A percentile compares a stretch with the other conserved stretches of the same genome.
phyloP scores from a whole-genome alignment of 1,139 yeast species.

The Suhomyces bokatorum region DNA sequence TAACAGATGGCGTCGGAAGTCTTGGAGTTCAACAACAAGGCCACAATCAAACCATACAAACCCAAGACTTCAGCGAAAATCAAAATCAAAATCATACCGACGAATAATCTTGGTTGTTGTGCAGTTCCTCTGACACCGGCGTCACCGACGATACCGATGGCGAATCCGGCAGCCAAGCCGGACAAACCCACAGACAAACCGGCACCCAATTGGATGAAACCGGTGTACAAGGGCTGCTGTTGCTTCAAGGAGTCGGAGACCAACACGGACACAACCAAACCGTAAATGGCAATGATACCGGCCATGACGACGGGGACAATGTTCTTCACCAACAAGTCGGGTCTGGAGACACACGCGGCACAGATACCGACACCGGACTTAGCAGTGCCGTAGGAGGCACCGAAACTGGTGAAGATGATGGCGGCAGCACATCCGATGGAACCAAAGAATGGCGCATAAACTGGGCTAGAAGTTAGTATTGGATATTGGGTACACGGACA shows the following conservation, averaged over 20 bases:
- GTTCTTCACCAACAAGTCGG: conserved; percentile 86
- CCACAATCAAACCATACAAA: conserved; percentile 95
- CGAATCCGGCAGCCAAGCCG: conserved; percentile 96
- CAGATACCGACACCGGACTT: conserved; percentile 99
- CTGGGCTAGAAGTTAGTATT: conserved; percentile 54
- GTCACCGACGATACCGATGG: conserved; percentile 98
- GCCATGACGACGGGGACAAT: conserved; percentile 98
- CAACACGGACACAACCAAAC: conserved; percentile 93
- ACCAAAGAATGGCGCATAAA: conserved; percentile 91
- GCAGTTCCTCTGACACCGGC: conserved; percentile 98
- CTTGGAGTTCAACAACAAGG: conserved; percentile 93
- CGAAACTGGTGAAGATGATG: conserved; percentile 96
- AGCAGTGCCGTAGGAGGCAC: conserved; percentile 99
- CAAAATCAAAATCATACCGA: conserved; percentile 94
- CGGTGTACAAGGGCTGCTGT: conserved; percentile 91
- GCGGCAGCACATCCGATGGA: conserved; percentile 99
- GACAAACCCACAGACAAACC: conserved; percentile 97
- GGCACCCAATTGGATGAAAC: conserved; percentile 97
- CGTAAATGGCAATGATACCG: conserved; percentile 99
- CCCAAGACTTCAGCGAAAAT: conserved; percentile 99
- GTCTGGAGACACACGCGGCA: conserved; percentile 97
- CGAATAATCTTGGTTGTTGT: conserved; percentile 95
- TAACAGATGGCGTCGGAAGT: conserved; percentile 88
- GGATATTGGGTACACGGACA: too few species aligned
- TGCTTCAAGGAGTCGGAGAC: conserved; percentile 89